A percentile compares a stretch with the other conserved stretches of the same genome.
phyloP scores from a whole-genome alignment of 768 basidiomycete species.

The Termitomyces eurrhizus region DNA sequence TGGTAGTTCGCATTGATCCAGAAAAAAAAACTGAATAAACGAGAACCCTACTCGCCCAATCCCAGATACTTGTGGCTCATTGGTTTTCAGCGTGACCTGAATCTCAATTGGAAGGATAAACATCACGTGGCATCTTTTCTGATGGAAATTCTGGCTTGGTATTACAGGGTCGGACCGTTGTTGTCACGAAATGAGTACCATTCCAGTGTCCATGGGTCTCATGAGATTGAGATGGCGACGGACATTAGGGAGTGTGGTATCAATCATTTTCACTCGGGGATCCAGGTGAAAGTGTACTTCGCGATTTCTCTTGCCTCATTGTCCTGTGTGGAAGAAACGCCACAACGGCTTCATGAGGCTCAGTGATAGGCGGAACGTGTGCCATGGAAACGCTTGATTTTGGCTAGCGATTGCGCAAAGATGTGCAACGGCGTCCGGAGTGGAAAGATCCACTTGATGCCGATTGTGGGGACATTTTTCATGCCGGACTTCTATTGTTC shows the following conservation, averaged over 20 bases:
- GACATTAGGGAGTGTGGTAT: conserved; percentile 2
- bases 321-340: background rate
- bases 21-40: conserved; percentile 13
- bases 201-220: background rate
- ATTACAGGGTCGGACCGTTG: conserved; percentile 7
- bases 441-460: background rate
- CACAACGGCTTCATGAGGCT: conserved; percentile 2
- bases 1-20: conserved; percentile 38
- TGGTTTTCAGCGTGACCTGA: background rate
- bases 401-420: background rate
- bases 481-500: background rate
- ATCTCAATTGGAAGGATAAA: background rate
- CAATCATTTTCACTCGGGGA: background rate
- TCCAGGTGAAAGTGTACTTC: background rate
- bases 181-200: background rate
- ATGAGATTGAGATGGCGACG: conserved; percentile 8
- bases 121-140: conserved; percentile 11
- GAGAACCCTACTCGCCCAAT: background rate
- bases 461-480: background rate
- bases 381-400: background rate
- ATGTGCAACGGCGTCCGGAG: background rate
- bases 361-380: background rate
- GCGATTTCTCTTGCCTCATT: background rate
- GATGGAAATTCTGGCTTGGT: conserved; percentile 12
- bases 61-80: background rate